These are phyloP conservation scores for Whalleya microplaca DNA, from an alignment of 2,329 filamentous ascomycete genomes.

Conservation along the genomic window DNA sequence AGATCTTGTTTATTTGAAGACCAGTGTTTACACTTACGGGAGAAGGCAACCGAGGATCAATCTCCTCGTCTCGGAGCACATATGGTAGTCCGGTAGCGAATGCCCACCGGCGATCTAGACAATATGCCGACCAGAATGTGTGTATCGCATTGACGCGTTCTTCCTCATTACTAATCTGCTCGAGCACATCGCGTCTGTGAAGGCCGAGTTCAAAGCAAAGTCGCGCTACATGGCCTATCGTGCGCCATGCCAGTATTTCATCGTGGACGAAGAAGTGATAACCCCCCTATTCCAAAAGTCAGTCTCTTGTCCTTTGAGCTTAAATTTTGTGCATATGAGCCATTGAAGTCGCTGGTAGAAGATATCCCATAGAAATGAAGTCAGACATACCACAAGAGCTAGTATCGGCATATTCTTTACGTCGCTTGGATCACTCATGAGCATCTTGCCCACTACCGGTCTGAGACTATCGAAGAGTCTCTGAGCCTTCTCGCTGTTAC, in stretches of 20 bases:
- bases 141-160: slow-evolving; percentile 70
- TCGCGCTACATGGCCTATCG: slow-evolving; percentile 81
- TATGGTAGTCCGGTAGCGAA: slow-evolving; percentile 90
- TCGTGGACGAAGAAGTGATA: slow-evolving; percentile 88
- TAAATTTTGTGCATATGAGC: neutral
- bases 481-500: slow-evolving; percentile 74
- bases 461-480: slow-evolving; percentile 79
- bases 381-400: slow-evolving; percentile 43
- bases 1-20: neutral
- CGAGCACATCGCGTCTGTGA: slow-evolving; percentile 76
- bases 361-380: neutral
- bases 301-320: slow-evolving; percentile 7
- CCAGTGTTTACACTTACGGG: slow-evolving; percentile 62
- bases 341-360: neutral
- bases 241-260: slow-evolving; percentile 82
- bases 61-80: slow-evolving; percentile 81
- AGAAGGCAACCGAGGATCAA: slow-evolving; percentile 77
- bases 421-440: slow-evolving; percentile 57
- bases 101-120: slow-evolving; percentile 84
- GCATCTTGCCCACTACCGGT: slow-evolving; percentile 67
- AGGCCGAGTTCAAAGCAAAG: slow-evolving; percentile 81
- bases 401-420: slow-evolving; percentile 54
- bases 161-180: slow-evolving; percentile 68
- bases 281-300: slow-evolving; percentile 44
- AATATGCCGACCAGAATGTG: slow-evolving; percentile 86